phyloP scores from a whole-genome alignment of 306 rosid genomes.

The Psophocarpus tetragonolobus region DNA sequence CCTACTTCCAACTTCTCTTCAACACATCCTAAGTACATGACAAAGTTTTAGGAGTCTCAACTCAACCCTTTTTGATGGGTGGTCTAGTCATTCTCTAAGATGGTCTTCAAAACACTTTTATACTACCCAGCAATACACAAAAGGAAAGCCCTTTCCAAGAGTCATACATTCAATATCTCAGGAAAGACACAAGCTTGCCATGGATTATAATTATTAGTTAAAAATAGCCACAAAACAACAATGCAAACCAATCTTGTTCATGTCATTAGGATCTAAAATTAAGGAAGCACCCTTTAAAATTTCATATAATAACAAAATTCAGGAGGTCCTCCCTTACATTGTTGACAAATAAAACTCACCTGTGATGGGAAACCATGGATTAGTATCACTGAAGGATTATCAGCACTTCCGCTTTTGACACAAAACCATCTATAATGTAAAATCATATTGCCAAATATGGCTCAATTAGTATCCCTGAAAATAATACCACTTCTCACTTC shows the following conservation, averaged over 20 bases:
- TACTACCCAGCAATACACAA: background rate
- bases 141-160: background rate
- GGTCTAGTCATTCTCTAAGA: background rate
- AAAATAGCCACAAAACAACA: background rate
- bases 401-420: slow-evolving; percentile 79
- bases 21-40: background rate
- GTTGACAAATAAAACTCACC: slow-evolving; percentile 46
- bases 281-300: background rate
- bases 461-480: slow-evolving; percentile 56
- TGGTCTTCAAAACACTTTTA: background rate
- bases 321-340: background rate
- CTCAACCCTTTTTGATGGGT: background rate
- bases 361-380: slow-evolving; percentile 95
- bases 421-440: slow-evolving; percentile 90
- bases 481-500: slow-evolving; percentile 41
- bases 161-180: background rate
- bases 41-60: background rate
- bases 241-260: background rate
- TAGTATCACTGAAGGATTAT: slow-evolving; percentile 72
- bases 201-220: background rate
- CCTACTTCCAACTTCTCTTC: background rate
- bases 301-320: background rate
- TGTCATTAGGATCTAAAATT: background rate
- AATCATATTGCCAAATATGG: slow-evolving; percentile 50
- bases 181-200: background rate